Base-by-base conservation (phyloP, 1,284 basidiomycete species). In the Rhodofomes roseus region DNA sequence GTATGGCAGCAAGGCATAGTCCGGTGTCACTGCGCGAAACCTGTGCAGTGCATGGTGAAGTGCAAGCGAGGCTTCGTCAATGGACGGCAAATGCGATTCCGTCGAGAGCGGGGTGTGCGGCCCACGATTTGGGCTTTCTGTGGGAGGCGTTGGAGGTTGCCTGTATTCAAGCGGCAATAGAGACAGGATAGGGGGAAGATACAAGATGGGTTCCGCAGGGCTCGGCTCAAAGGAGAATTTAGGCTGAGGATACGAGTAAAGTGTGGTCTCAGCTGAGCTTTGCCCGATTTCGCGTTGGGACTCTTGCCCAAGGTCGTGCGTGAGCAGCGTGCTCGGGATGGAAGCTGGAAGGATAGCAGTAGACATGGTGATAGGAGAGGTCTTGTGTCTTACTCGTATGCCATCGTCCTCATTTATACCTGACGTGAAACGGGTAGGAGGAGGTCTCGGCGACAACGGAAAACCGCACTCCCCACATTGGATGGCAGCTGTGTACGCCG, bases 1-100 rank as follows among this genome's bases (percentile, higher is more conserved):
- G 67, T 95, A 96, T 4, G 85, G 78, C 2, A 73, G 73, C 16
- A 66, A 68, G 0, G 93, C 87, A 63, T 96, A 96, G 39, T 85
- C 72, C 0, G 73, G 68, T 1, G 82, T 80, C 3, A 82, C 51
- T 0, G 92, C 91, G 23, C 70, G 79, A 76, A 96, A 95, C 54
- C 79, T 72, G 70, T 96, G 92, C 40, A 96, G 76, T 0, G 92
- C 90, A 70, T 87, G 87, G 74, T 96, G 94, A 2, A 97, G 77
- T 0, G 89, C 88, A n/a, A 95, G 74, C 1, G 91, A 93, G 2
- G 85, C 88, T 0, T 87, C 84, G 68, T 95, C 92, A 53, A 96
- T 94, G 63, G 89, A 76, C 0, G 94, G 93, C 1, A 96, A 78
- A 31, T 85, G 87, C 0, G 90, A 89, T 64, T 85, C 80, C 9